phyloP scores from a whole-genome alignment of 2,329 filamentous ascomycete genomes.

The Venturia nashicola region DNA sequence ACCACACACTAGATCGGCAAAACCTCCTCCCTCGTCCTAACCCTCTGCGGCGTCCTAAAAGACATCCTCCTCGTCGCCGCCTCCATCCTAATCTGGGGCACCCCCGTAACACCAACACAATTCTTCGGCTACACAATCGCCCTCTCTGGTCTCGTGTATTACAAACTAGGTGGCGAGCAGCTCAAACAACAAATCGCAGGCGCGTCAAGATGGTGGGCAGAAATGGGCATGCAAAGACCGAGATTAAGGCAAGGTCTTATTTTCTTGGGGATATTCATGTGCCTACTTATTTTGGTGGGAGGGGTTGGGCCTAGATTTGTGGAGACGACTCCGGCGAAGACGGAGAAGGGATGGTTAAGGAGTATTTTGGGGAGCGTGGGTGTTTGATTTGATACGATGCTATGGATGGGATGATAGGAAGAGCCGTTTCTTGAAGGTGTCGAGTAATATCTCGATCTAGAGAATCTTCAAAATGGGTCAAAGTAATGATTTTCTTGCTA shows the following conservation, averaged over 20 bases:
- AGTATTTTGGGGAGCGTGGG: neutral
- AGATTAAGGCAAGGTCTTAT: neutral
- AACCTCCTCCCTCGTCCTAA: slow-evolving; percentile 16
- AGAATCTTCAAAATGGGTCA: no score
- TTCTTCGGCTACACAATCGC: slow-evolving; percentile 40
- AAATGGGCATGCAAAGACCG: slow-evolving; percentile 6
- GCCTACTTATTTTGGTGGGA: slow-evolving; percentile 2
- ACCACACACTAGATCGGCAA: slow-evolving; percentile 14
- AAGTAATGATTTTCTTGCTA: no score
- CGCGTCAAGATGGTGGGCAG: neutral
- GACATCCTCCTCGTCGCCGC: slow-evolving; percentile 16
- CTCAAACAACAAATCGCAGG: slow-evolving; percentile 40
- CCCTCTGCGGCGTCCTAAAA: slow-evolving; percentile 15
- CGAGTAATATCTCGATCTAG: no score
- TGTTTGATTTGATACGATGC: neutral
- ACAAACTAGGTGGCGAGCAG: slow-evolving; percentile 60
- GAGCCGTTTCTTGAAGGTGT: no score
- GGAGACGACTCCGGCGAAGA: neutral
- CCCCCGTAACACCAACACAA: slow-evolving; percentile 13
- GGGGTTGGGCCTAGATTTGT: slow-evolving; percentile 3
- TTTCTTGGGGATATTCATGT: neutral
- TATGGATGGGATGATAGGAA: neutral
- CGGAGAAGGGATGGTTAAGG: neutral
- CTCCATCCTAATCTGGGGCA: slow-evolving; percentile 15
- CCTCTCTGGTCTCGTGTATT: slow-evolving; percentile 56